These are phyloP conservation scores for Fusarium praegraminearum DNA, from an alignment of 2,329 filamentous ascomycete species.

Conservation along the genomic window DNA sequence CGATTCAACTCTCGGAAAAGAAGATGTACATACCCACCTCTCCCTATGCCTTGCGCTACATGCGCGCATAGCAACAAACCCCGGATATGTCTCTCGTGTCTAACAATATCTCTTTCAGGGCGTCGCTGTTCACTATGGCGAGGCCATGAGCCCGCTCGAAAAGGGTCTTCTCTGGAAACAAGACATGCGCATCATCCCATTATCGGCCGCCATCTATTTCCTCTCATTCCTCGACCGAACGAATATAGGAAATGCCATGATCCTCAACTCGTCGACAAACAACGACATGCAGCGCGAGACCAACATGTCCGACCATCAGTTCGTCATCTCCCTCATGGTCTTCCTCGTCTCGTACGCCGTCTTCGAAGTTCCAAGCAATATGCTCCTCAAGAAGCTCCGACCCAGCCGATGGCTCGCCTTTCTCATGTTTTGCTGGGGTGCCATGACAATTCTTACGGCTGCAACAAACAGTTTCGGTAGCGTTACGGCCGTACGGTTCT, in stretches of 20 bases:
- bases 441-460: conserved; percentile 75
- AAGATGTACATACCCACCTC: conserved; percentile 35
- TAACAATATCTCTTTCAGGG: conserved; percentile 36
- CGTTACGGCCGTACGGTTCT: conserved; percentile 74
- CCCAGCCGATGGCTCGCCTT: conserved; percentile 74
- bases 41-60: not conserved
- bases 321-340: conserved; percentile 68
- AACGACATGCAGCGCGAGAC: conserved; percentile 74
- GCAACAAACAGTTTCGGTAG: conserved; percentile 70
- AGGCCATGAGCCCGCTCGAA: conserved; percentile 48
- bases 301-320: conserved; percentile 71
- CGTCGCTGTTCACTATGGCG: conserved; percentile 36
- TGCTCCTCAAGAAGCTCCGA: conserved; percentile 72
- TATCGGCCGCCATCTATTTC: conserved; percentile 73
- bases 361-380: conserved; percentile 75
- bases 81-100: conserved; percentile 1
- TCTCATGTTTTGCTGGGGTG: conserved; percentile 75
- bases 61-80: conserved; percentile 2
- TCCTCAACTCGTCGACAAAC: conserved; percentile 69
- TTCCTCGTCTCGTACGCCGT: conserved; percentile 70
- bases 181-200: conserved; percentile 72
- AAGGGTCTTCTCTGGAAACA: conserved; percentile 66
- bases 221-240: conserved; percentile 75
- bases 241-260: conserved; percentile 77
- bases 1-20: conserved; percentile 45